These are phyloP conservation scores for Chenopodium suecicum DNA, from an alignment of 148 eudicot genomes.

Conservation along the genomic window DNA sequence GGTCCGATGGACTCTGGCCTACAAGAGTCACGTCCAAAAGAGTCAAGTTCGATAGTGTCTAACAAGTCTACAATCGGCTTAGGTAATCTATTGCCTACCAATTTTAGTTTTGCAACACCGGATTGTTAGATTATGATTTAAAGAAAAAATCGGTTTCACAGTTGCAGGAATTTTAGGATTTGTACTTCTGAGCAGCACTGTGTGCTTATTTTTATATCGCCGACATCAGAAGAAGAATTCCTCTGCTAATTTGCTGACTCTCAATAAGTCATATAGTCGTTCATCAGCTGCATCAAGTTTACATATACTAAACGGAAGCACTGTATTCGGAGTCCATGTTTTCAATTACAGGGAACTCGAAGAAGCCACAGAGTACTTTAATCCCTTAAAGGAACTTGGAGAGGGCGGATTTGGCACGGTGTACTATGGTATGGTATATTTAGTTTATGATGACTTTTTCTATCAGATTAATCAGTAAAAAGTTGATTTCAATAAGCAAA, in stretches of 20 bases:
- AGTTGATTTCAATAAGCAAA: background rate
- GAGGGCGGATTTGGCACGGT: slow-evolving; percentile 81
- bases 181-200: slow-evolving; percentile 2
- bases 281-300: slow-evolving; percentile 14
- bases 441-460: background rate
- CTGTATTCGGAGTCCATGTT: slow-evolving; percentile 42
- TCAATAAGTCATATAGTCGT: background rate
- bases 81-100: slow-evolving; percentile 10
- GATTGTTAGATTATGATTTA: background rate
- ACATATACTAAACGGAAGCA: slow-evolving; percentile 17
- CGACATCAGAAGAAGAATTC: slow-evolving; percentile 1
- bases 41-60: background rate
- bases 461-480: background rate
- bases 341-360: slow-evolving; percentile 53
- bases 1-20: background rate
- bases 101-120: background rate
- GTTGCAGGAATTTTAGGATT: slow-evolving; percentile 12
- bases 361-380: slow-evolving; percentile 54
- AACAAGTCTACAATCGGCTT: background rate
- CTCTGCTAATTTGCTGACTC: background rate
- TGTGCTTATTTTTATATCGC: slow-evolving; percentile 9
- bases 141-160: background rate
- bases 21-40: background rate
- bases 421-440: slow-evolving; percentile 51
- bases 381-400: slow-evolving; percentile 54